Base-by-base conservation (phyloP, 495 filamentous ascomycete genomes). In the Patellaria atrata region DNA sequence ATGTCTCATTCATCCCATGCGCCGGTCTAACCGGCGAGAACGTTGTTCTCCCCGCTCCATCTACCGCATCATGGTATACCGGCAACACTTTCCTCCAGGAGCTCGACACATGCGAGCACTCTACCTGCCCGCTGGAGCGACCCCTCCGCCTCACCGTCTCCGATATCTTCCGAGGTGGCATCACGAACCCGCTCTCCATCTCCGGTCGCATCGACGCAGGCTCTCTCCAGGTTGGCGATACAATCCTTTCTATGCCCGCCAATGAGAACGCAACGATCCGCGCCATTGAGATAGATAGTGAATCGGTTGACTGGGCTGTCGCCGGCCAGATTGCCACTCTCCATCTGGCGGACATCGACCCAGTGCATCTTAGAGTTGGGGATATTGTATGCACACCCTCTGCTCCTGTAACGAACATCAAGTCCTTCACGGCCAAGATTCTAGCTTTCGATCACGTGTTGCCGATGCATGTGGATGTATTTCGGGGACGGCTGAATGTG, bases 21-120 rank as follows among this genome's bases (percentile, higher is more conserved):
- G 89, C 84, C 1, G 89, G 89, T 6, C 68, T 94, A 2, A 70
- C 73, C 17, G 89, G 89, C 30, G 83, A 84, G 39, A 94, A 94
- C 49, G 72, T 96, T 37, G 72, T 75, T 24, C 64, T 61, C 9
- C 71, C 62, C 27, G 68, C 69, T 12, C 50, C 64, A 2, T 64
- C 75, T 0, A 30, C 59, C 7, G 61, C 66, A 10, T 54, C 64
- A 1, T 97, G 89, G 89, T 93, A 94, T 47, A 63, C 49, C 0
- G 82, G 89, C 10, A 62, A 64, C 1, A 87, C 82, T 0, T 63
- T 97, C 5, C 63, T 96, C 27, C 72, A 83, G 25, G 78, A 82
- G 43, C 67, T 96, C 18, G 89, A 96, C 42, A 71, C 68, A 12
- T 80, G 80, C 1, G 76, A 84, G 43, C 79, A 78, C 9, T 65